Percentiles rank a stretch among this genome's conserved stretches.
phyloP scores from a whole-genome alignment of 192 early-diverging fungal genomes.

The Podila verticillata region DNA sequence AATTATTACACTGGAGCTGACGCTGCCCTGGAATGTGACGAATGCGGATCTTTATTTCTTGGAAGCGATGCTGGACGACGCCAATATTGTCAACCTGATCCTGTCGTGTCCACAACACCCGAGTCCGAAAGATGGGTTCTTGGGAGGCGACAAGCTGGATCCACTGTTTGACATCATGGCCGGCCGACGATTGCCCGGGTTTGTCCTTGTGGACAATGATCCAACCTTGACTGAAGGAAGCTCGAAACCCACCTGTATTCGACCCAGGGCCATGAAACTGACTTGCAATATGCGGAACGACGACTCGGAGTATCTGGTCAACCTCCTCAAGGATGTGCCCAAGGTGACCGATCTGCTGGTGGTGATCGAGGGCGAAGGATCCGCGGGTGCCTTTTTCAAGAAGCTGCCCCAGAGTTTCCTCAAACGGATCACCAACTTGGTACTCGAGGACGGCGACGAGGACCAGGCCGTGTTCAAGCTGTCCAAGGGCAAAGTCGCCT shows the following conservation, averaged over 20 bases:
- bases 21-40: background rate
- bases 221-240: background rate
- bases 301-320: background rate
- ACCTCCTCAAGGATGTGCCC: background rate
- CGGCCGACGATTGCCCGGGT: background rate
- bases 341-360: constrained; percentile 2
- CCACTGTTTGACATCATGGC: constrained; percentile 2
- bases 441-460: background rate
- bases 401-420: background rate
- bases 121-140: background rate
- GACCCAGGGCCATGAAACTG: background rate
- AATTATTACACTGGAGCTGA: background rate
- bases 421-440: background rate
- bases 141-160: background rate
- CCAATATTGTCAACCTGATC: constrained; percentile 1
- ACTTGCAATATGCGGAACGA: background rate
- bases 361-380: background rate
- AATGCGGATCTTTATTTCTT: background rate
- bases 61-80: background rate
- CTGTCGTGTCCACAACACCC: background rate
- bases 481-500: background rate
- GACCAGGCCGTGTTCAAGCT: constrained; percentile 1
- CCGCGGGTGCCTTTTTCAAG: background rate
- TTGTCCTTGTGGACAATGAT: background rate
- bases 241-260: background rate